Base-by-base conservation (phyloP, 106 monocot species). In the Vanilla planifolia region DNA sequence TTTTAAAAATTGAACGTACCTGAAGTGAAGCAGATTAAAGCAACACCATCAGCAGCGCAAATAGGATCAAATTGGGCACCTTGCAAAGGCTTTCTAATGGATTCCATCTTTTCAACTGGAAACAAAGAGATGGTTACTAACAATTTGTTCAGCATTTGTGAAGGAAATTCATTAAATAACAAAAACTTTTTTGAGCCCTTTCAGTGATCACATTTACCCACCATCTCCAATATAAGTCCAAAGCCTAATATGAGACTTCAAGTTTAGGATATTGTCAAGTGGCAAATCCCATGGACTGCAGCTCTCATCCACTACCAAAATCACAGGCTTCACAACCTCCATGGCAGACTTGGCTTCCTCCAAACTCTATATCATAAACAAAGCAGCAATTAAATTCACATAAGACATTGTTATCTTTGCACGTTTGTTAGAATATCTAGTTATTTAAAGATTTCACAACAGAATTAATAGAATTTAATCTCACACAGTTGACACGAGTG, bases 1-100 rank as follows among this genome's bases (percentile, higher is more conserved):
- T 37, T 6, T n/a, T 16, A 43, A 26, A 23, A n/a, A 55, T 24
- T 14, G 39, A 56, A 10, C 11, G 33, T 73, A 96, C 95, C 95
- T 75, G 95, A 96, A 45, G 90, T 90, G 71, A 96, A 96, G 73
- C 95, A 96, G 76, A 96, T 86, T 29, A 96, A 60, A 68, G 84
- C 95, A 72, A 87, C 55, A 36, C 66, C 86, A 1, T 62, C 65
- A 32, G 90, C 80, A n/a, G 89, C 80, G 55, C 69, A 85, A 4
- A 60, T 29, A 42, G 71, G 67, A 28, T 83, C 62, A 20, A 35
- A n/a, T 42, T 25, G 16, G 25, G 16, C 10, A 6, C 27, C 43
- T 59, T 56, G 35, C 43, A 44, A 39, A 41, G 50, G 64, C 60
- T 55, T 75, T 72, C 67, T 85, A 47, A 82, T 71, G 22, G 46